Base-by-base conservation (phyloP, 805 yeast genomes). In the Metschnikowia baotianmanensis region DNA sequence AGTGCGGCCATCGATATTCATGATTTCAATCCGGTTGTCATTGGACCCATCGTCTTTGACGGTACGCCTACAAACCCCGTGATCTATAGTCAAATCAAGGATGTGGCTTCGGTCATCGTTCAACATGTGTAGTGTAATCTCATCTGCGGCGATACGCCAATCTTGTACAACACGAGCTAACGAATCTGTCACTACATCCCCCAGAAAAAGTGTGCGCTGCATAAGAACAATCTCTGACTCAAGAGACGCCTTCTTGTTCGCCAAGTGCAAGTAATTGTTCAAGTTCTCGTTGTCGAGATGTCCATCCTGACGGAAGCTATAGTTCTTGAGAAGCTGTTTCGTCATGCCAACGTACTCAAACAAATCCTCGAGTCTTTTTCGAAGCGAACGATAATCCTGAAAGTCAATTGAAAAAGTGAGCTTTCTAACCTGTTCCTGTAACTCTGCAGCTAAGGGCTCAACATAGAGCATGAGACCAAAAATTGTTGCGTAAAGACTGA, bases 391-490 rank as follows among this genome's bases (percentile, higher is more conserved):
- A 29, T 82, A 58, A 48, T 87, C 83, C 26, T 77, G 77, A 56
- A 84, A 75, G 56, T 87, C 90, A 22, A 85, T 76, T 3, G 87
- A 78, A 47, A 90, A 70, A 30, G 80, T 67, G 54, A 88, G 64
- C 48, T 83, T 82, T 40, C 81, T 82, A 22, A 86, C 67, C 26
- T 75, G 73, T 40, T 84, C 82, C 25, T 73, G 71, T 31, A 83
- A 58, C 25, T 68, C 65, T 45, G 78, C 77, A 31, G 76, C 73
- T 48, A 75, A 72, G 5, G 96, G 95, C 49, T 87, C 96, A 5
- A 78, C 69, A 56, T 86, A 87, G 23, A 86, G 69, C 43, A 91
- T 55, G 32, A 90, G 63, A 39, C 83, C 80, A 51, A 78, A 70
- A 1, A 76, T 68, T 27, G 89, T 77, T 12, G 76, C 71, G 55